Base-by-base conservation (phyloP, 257 asterid genomes). In the Solanum appendiculatum region DNA sequence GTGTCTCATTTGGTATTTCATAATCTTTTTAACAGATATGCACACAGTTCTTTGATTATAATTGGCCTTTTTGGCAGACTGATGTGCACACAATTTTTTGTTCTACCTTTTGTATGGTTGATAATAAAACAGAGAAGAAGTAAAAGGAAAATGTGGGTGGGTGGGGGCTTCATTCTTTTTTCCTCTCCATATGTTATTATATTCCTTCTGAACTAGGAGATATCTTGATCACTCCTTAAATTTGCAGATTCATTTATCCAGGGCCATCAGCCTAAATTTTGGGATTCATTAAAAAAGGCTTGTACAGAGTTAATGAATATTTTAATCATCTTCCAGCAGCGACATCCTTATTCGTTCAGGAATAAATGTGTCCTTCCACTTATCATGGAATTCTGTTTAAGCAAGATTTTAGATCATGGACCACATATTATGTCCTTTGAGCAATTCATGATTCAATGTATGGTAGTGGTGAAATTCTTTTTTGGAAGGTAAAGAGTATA, bases 31-130 rank as follows among this genome's bases (percentile, higher is more conserved):
- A 23, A 66, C 99, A 95, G 99, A 94, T 95, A 89, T 94, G 98
- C 44, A 91, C 93, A 86, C 96, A 94, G 89, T 95, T 95, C 91
- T 97, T 97, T 90, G 99, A 97, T 88, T 97, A 92, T 91, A 91
- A 96, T 94, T 97, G 98, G 99, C 94, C 92, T 91, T 97, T 95
- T 87, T 94, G 99, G 99, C 98, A 94, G 96, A 91, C 90, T 87
- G 98, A 97, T 86, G 87, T 93, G 88, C 98, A 93, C 40, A 34
- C 42, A 33, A 70, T 14, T 16, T 18, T 34, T 70, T 11, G 18
- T 18, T 33, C 25, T 31, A 39, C 77, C 78, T 33, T 70, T 5
- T 33, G 25, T 70, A 31, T 69, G 77, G 39, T 69, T 69, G 25
- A 66, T 66, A 66, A 27, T 66, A 27, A 13, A 69, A 69, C 42